phyloP scores from a whole-genome alignment of 2,329 filamentous ascomycete species.

The Pseudogymnoascus sp. region DNA sequence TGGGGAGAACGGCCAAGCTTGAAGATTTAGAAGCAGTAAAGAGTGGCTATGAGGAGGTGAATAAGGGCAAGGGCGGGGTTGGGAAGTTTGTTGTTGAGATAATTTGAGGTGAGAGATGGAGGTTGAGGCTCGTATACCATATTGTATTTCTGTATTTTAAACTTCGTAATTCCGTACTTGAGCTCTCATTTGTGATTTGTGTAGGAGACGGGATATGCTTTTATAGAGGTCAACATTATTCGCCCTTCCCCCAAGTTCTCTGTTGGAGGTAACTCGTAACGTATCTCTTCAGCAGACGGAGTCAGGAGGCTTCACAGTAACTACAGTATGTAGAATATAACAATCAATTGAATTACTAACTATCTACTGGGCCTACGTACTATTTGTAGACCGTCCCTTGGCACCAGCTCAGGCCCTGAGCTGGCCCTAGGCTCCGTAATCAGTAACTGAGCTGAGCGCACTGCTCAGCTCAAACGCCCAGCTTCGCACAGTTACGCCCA shows the following conservation, averaged over 20 bases:
- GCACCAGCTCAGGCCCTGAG: not conserved
- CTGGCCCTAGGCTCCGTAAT: not conserved
- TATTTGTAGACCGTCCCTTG: not conserved
- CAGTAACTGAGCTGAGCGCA: not conserved
- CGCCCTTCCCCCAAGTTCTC: not conserved
- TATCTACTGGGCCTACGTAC: not conserved
- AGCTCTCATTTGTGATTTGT: not conserved
- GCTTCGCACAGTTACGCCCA: not conserved
- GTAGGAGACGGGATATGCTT: not conserved
- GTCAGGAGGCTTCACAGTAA: too few relatives aligned
- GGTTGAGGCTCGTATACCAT: not conserved
- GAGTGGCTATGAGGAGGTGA: constrained; percentile 32
- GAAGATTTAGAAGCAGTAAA: constrained; percentile 31
- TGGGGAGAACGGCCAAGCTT: constrained; percentile 30
- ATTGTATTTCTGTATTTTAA: not conserved
- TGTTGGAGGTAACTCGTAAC: too few relatives aligned
- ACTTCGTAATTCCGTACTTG: not conserved
- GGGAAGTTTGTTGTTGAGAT: constrained; percentile 34
- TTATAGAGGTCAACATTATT: not conserved
- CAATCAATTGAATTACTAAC: not conserved
- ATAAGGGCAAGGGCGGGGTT: constrained; percentile 33
- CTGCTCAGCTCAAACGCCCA: not conserved
- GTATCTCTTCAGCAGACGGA: too few relatives aligned
- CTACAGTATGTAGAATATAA: not conserved
- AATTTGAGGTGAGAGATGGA: not conserved